phyloP scores from a whole-genome alignment of 2,329 filamentous ascomycete genomes.

The Diaporthe citriasiana region DNA sequence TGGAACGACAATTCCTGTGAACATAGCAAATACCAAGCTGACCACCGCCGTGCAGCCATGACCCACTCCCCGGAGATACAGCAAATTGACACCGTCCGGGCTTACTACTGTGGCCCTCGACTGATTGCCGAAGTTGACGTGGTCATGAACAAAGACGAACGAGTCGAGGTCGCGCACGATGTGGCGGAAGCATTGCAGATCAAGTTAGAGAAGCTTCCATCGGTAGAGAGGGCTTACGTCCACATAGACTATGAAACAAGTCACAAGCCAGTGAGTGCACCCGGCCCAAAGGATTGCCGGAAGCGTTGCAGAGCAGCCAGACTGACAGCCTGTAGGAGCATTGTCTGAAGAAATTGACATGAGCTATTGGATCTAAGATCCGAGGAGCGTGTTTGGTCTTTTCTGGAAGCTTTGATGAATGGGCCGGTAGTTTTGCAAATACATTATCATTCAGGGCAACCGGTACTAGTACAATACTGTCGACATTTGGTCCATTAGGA shows the following conservation, averaged over 20 bases:
- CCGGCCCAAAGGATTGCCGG: too few relatives aligned
- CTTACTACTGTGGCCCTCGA: constrained; percentile 89
- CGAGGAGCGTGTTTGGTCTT: not conserved
- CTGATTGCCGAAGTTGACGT: constrained; percentile 96
- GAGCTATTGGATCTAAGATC: not conserved
- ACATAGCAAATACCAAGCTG: not conserved
- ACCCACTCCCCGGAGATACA: constrained; percentile 87
- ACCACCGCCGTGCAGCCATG: constrained; percentile 60
- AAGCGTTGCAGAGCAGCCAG: not conserved
- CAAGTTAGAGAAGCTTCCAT: constrained; percentile 91
- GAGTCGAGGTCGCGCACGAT: constrained; percentile 86
- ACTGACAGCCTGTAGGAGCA: constrained; percentile 22
- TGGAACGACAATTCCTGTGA: not conserved
- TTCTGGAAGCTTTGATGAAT: not conserved
- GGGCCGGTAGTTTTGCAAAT: not conserved
- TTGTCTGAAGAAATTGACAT: constrained; percentile 36
- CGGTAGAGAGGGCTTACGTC: constrained; percentile 94
- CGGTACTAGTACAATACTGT: too few relatives aligned
- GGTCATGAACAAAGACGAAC: constrained; percentile 85
- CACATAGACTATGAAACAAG: constrained; percentile 98
- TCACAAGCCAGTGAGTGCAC: constrained; percentile 79
- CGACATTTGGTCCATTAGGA: too few relatives aligned
- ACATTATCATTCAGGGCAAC: not conserved
- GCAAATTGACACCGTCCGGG: constrained; percentile 94
- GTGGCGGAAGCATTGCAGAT: constrained; percentile 93